Base-by-base conservation (phyloP, 2,329 filamentous ascomycete genomes). In the Cladophialophora chaetospira region DNA sequence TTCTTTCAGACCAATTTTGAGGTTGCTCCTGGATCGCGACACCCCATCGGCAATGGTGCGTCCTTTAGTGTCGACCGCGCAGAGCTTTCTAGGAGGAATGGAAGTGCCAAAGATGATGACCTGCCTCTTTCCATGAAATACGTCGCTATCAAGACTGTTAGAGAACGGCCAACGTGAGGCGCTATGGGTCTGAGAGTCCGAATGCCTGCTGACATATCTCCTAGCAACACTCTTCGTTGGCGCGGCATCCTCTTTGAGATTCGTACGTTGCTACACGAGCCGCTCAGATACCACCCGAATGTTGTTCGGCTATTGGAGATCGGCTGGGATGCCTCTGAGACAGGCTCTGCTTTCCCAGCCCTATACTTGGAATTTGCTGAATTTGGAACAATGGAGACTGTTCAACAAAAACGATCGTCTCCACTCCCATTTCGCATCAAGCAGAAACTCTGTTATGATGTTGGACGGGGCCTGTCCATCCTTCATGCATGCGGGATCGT, bases 401-500 rank as follows among this genome's bases (percentile, higher is more conserved):
- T 48, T 36, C 49, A 36, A 25, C 31, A 21, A 48, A 35, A 31
- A 13, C 33, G 44, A 25, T 29, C 50, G 8, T 21, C 29, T 10
- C 29, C 8, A 13, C 15, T 57, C 25, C 25, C 47, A 36, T 52
- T 47, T 19, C 28, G 38, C 38, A 23, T 45, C 3, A 52, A 52
- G 33, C 48, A 52, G 42, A 52, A 52, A 33, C 48, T 52, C 23
- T 60, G 57, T 36, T 46, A 53, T 21, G 59, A 60, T 33, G 36
- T 62, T 46, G 57, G 57, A 38, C 52, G 57, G 3, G 59, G 50
- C 11, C 48, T 62, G 31, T 40, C 44, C 11, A 48, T 53, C 26
- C 45, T 62, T 25, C 59, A 62, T 51, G 46, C 57, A 23, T 36
- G 52, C 21, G 57, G 57, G 9, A 53, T 62, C 15, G 44, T 57